Percentiles rank a stretch among this genome's conserved stretches.
phyloP scores from a whole-genome alignment of 1,284 basidiomycete genomes.

The Sporisorium scitamineum region DNA sequence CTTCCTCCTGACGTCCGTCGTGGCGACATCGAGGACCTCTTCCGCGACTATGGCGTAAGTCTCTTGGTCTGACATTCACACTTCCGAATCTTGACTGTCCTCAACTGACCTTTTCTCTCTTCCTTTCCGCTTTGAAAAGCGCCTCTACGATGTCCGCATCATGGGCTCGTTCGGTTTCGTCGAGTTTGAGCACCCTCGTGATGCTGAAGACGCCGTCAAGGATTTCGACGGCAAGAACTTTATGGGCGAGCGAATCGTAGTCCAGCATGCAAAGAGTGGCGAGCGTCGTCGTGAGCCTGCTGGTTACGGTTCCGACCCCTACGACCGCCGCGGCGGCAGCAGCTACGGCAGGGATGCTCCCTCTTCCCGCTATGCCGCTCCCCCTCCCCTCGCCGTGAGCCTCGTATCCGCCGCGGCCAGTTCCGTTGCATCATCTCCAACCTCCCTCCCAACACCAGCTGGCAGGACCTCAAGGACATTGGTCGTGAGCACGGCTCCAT shows the following conservation, averaged over 20 bases:
- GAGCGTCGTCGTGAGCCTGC: slow-evolving; percentile 53
- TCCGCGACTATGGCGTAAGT: slow-evolving; percentile 66
- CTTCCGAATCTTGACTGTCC: neutral
- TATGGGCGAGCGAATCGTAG: slow-evolving; percentile 66
- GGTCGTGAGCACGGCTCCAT: slow-evolving; percentile 85
- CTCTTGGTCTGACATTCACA: neutral
- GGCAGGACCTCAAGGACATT: slow-evolving; percentile 98
- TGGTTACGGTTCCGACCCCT: slow-evolving; percentile 44
- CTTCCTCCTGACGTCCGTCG: slow-evolving; percentile 60
- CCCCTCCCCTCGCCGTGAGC: slow-evolving; percentile 47
- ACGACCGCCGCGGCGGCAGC: slow-evolving; percentile 45
- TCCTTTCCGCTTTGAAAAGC: slow-evolving; percentile 12
- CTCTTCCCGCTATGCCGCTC: slow-evolving; percentile 48
- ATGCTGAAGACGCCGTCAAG: slow-evolving; percentile 67
- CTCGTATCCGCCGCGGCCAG: slow-evolving; percentile 59
- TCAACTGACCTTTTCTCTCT: neutral
- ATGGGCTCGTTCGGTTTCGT: slow-evolving; percentile 67
- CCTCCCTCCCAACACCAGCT: slow-evolving; percentile 90
- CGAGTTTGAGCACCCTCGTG: slow-evolving; percentile 67
- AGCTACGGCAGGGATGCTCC: slow-evolving; percentile 39
- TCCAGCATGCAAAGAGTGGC: slow-evolving; percentile 65
- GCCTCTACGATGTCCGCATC: slow-evolving; percentile 62
- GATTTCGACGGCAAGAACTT: slow-evolving; percentile 66
- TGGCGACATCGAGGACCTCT: slow-evolving; percentile 66
- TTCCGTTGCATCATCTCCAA: slow-evolving; percentile 70